Conservation (phyloP, 75 land plant species). For the Picea glauca region DNA sequence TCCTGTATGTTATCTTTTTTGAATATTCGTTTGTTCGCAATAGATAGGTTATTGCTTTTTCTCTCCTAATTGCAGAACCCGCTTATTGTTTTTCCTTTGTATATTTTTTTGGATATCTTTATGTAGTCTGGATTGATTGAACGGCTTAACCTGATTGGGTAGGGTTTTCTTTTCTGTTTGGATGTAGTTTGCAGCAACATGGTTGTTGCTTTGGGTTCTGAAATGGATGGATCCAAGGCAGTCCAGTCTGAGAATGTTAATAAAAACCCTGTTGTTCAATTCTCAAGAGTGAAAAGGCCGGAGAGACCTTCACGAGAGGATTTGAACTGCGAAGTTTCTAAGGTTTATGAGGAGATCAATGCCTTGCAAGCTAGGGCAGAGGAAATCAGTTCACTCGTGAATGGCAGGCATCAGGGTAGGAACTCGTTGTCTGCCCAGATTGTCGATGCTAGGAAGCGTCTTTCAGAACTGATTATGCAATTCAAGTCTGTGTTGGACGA, state of each 20-base stretch:
- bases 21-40: neutral
- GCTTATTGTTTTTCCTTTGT: neutral
- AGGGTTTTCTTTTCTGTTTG: neutral
- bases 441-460: slow-evolving; percentile 22
- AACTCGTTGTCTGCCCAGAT: slow-evolving; percentile 20
- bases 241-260: neutral
- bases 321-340: neutral
- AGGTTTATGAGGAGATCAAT: slow-evolving; percentile 22
- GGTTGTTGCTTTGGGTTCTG: slow-evolving; percentile 8
- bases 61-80: neutral
- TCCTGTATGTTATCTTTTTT: neutral
- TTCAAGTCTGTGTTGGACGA: slow-evolving; percentile 20
- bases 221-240: slow-evolving; percentile 5
- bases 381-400: slow-evolving; percentile 30
- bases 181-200: neutral
- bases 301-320: slow-evolving; percentile 10
- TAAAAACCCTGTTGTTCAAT: neutral
- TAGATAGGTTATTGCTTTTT: neutral
- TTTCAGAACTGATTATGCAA: slow-evolving; percentile 15
- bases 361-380: slow-evolving; percentile 15
- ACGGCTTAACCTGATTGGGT: neutral
- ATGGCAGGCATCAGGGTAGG: slow-evolving; percentile 28
- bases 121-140: neutral
- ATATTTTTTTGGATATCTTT: neutral
- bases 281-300: neutral